Base-by-base conservation (phyloP, 805 yeast genomes). In the Kockiozyma suomiensis region DNA sequence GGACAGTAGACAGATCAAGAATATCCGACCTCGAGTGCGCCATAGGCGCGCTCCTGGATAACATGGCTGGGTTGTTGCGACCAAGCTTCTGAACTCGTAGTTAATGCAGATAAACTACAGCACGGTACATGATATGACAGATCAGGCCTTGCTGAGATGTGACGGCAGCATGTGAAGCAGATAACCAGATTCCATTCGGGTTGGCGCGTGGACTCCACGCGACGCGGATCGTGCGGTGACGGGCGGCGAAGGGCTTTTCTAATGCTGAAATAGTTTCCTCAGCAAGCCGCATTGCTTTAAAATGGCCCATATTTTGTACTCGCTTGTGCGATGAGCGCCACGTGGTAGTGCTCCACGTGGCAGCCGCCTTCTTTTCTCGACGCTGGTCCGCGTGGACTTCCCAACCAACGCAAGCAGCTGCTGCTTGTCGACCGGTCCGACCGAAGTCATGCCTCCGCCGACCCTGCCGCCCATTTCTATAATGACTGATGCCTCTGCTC, bases 401-500 rank as follows among this genome's bases (percentile, higher is more conserved):
- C 1, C 50, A 32, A 23, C 28, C 37, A 32, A 17, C 25, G 25
- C 33, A 15, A n/a, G 26, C 50, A n/a, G 25, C 32, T 21, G 43
- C 21, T 49, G 53, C 45, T 49, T 35, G 50, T 46, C 23, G 50
- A 23, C 26, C 15, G 43, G 4, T 13, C 32, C 30, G 45, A 25
- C n/a, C 7, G 33, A 43, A 35, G 45, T 35, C 43, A 47, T 47
- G 53, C 50, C 50, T 41, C 50, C 58, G 55, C 49, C 54, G 37
- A 43, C 50, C 23, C 50, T 58, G 58, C 62, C 62, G 50, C 62
- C 62, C 28, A 53, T 58, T 33, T 53, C 62, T 50, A 53, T 54
- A 51, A 47, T 58, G 55, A 54, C 62, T 41, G 57, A 57, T 51
- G 47, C 59, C n/a, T 46, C 59, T 37, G 53, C 53, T 5, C 41